Base-by-base conservation (phyloP, 345 rosid species). In the Euclidium syriacum region DNA sequence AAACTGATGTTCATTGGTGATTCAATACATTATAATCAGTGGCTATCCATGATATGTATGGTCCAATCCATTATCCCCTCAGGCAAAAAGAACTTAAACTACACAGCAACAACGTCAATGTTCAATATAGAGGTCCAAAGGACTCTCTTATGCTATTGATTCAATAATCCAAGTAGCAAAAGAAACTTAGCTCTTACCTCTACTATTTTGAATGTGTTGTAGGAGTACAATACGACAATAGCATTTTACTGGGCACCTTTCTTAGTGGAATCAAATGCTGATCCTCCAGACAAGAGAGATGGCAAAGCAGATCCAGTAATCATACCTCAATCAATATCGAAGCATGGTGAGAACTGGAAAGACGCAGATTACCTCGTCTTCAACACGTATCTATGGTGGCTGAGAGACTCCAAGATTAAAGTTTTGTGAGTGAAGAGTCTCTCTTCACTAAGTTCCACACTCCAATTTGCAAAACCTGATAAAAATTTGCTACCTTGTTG, bases 221-320 rank as follows among this genome's bases (percentile, higher is more conserved):
- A 87, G 86, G 90, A 81, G 27, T 84, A 81, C 35, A 87, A 84
- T 26, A 63, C 88, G 3, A 71, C 82, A 3, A 24, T 87, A 24
- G 74, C 82, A 68, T 82, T 78, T 47, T 84, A 82, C 59, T 84
- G 90, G 95, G 83, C 90, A 36, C 95, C 90, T 5, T 84, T 79
- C 70, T 7, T 83, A 60, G 88, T 84, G 0, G 82, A 84, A 52
- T 82, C 91, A 24, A 87, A 75, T 70, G 78, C 79, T 20, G 91
- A 84, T 47, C 68, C 80, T 35, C 84, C 86, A 71, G 33, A 25
- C 6, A 77, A 29, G 61, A 78, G 81, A 55, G 81, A 84, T 19
- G 82, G 83, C 32, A 81, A 57, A 43, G 12, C 46, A 0, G 79
- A 83, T 15, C 76, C 80, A 12, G 15, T 79, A 12, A 52, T 83